Conservation (phyloP, 352 stramenopile genomes). For the Pythium grandisporangium region DNA sequence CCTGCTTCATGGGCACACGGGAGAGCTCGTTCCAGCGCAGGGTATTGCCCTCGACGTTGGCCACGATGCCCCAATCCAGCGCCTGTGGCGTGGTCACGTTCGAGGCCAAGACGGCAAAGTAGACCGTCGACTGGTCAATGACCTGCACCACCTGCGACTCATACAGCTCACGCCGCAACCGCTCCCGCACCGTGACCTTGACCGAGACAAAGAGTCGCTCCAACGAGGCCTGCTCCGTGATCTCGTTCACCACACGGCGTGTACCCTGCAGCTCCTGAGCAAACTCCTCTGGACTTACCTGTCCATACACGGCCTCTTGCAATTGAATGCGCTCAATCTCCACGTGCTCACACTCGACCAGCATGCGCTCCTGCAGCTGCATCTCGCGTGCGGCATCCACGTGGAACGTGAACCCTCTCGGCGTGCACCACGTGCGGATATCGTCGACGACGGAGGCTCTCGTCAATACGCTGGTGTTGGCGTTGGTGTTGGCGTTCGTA, state of each 20-base stretch:
- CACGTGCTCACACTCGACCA: slow-evolving; percentile 11
- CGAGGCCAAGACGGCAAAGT: slow-evolving; percentile 10
- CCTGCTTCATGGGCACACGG: neutral
- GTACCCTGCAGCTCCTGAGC: slow-evolving; percentile 7
- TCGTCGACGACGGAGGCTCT: neutral
- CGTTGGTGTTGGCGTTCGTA: too few relatives aligned
- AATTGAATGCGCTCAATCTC: slow-evolving; percentile 10
- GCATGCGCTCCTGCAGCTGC: slow-evolving; percentile 3
- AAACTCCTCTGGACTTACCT: slow-evolving; percentile 10
- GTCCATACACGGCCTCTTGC: slow-evolving; percentile 10
- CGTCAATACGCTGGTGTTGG: neutral
- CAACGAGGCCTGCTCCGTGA: slow-evolving; percentile 8
- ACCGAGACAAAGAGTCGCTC: slow-evolving; percentile 13
- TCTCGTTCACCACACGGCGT: slow-evolving; percentile 8
- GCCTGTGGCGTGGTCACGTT: slow-evolving; percentile 11
- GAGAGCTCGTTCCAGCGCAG: slow-evolving; percentile 9
- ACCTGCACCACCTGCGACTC: slow-evolving; percentile 4
- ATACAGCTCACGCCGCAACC: slow-evolving; percentile 6
- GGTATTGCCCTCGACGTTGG: slow-evolving; percentile 6
- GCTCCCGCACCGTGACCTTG: slow-evolving; percentile 11
- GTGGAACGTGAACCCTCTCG: slow-evolving; percentile 6
- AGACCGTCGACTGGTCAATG: slow-evolving; percentile 12
- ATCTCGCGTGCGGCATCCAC: slow-evolving; percentile 2
- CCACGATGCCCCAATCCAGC: slow-evolving; percentile 10
- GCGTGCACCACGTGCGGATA: slow-evolving; percentile 5